phyloP scores from a whole-genome alignment of 495 filamentous ascomycete genomes.

The Xylaria telfairii region DNA sequence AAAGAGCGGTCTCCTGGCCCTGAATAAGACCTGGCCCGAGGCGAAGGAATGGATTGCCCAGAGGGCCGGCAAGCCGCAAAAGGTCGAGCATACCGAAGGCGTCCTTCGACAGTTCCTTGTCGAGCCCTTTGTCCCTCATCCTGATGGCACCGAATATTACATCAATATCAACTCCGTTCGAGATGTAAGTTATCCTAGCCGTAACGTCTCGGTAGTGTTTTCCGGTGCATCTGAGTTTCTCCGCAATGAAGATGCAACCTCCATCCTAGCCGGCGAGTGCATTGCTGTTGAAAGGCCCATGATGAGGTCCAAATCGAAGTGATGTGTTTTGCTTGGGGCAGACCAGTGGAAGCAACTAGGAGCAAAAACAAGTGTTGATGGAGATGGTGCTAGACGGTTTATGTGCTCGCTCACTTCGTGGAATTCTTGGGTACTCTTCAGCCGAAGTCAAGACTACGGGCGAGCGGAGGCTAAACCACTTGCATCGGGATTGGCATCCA shows the following conservation, averaged over 20 bases:
- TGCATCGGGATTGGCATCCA: conserved; percentile 42
- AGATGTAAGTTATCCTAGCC: conserved; percentile 67
- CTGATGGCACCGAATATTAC: conserved; percentile 93
- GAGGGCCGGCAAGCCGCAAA: conserved; percentile 86
- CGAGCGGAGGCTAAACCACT: conserved; percentile 64
- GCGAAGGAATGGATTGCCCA: conserved; percentile 91
- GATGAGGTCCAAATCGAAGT: not conserved
- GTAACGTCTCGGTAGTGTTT: not conserved
- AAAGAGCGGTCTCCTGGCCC: conserved; percentile 93
- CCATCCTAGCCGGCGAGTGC: conserved; percentile 27
- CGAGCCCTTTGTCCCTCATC: conserved; percentile 97
- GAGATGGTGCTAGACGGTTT: conserved; percentile 7
- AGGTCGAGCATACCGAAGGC: conserved; percentile 91
- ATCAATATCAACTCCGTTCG: conserved; percentile 95
- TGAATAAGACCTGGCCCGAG: conserved; percentile 98
- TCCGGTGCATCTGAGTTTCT: conserved; percentile 21
- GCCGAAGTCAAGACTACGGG: conserved; percentile 46
- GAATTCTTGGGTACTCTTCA: conserved; percentile 20
- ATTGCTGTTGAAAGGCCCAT: conserved; percentile 17
- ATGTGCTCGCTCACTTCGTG: conserved; percentile 11
- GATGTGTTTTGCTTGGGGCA: not conserved
- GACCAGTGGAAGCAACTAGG: not conserved
- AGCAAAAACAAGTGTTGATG: conserved; percentile 15
- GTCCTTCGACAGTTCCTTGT: conserved; percentile 93
- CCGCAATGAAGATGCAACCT: conserved; percentile 9